Evolutionary conservation across 2,329 filamentous ascomycete species (phyloP).

Genomic region (Beauveria medogensis): DNA sequence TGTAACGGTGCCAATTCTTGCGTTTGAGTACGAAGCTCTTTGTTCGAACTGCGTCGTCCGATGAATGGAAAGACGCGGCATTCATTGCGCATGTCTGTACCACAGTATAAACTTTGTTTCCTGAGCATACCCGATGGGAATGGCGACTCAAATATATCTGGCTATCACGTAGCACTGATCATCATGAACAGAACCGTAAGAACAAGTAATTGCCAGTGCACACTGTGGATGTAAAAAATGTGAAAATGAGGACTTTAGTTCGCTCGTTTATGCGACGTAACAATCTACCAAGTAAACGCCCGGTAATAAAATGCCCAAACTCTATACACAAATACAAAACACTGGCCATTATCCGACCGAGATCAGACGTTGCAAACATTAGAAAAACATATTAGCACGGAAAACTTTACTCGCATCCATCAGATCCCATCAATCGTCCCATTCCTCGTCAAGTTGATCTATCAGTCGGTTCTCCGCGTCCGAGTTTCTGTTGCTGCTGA

Average conservation of each 20-base stretch:
- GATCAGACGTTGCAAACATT: not conserved
- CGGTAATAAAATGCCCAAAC: not conserved
- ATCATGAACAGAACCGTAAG: not conserved
- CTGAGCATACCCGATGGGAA: not conserved
- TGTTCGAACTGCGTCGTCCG: not conserved
- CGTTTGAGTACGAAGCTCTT: not conserved
- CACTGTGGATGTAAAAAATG: not conserved
- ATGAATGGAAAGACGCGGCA: not conserved
- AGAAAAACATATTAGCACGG: not conserved
- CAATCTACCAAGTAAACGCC: not conserved
- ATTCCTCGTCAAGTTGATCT: slow-evolving; percentile 93
- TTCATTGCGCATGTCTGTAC: not conserved
- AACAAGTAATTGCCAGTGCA: not conserved
- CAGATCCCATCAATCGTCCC: slow-evolving; percentile 59
- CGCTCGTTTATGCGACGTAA: not conserved
- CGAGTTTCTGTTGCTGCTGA: slow-evolving; percentile 40
- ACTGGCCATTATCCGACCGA: not conserved
- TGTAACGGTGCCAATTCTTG: too few relatives aligned
- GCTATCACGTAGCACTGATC: not conserved
- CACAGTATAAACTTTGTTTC: not conserved
- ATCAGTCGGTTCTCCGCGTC: slow-evolving; percentile 93
- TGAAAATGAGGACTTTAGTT: not conserved
- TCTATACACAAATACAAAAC: not conserved
- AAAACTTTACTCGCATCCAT: not conserved
- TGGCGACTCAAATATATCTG: not conserved